Evolutionary conservation across 2,329 filamentous ascomycete genomes (phyloP), one percentile per base, ranked within the genome.

Genomic region (Ophiostoma populinum): DNA sequence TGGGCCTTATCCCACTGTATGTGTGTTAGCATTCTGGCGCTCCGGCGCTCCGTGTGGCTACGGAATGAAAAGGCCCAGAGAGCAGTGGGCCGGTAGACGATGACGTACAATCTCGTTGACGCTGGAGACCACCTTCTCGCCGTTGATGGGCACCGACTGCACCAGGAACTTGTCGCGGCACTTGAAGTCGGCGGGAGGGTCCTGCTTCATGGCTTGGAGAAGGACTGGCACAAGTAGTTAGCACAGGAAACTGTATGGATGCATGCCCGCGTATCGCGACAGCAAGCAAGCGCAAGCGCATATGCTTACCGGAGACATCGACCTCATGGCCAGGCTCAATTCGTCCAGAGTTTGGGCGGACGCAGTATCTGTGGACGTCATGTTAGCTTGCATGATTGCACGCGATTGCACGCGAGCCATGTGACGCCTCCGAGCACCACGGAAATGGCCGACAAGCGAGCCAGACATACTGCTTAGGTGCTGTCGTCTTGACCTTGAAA

Each of bases 401-500:
- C 9, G 15, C 15, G 42, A 22, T 25, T 24, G 30, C 13, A 13
- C 18, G 15, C 8, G 18, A n/a, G 20, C 18, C 4, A 12, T 18
- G 2, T n/a, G 2, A 30, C 6, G 27, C 10, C 25, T 13, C 13
- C 9, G 6, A 15, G 13, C 26, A 9, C 13, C 15, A 10, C 13
- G 4, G 17, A 9, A 11, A 5, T 3, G 9, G 9, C 5, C 22
- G 13, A 17, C 7, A n/a, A n/a, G n/a, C n/a, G n/a, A n/a, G n/a
- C n/a, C n/a, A 8, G 3, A 38, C 43, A 58, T 80, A 98, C 87
- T 95, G 90, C 63, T 95, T 95, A 22, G 90, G 90, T 33, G 90
- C 90, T 43, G 90, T 98, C 32, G 90, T 98, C 75, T 98, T 98
- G 58, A 98, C 90, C 69, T 80, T 80, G 62, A 80, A 80, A 25